phyloP scores from a whole-genome alignment of 2,329 filamentous ascomycete genomes.

The Hawksworthiomyces lignivorus region DNA sequence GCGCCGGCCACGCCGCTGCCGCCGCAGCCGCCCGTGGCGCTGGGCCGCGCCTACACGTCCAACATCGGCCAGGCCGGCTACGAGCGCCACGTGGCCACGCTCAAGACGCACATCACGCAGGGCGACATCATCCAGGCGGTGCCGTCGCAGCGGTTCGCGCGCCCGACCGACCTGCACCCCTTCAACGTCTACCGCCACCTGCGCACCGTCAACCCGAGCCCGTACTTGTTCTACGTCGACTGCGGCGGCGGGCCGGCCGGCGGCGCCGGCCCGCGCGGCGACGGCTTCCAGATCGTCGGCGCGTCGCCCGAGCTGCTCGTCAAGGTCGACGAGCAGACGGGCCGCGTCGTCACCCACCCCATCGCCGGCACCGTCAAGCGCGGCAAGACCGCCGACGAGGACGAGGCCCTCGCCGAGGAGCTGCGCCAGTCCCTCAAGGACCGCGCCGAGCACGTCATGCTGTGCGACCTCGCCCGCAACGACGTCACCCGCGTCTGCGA shows the following conservation, averaged over 20 bases:
- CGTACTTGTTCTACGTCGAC: slow-evolving; percentile 93
- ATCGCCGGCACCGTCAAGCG: slow-evolving; percentile 94
- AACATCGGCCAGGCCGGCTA: slow-evolving; percentile 89
- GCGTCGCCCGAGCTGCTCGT: slow-evolving; percentile 92
- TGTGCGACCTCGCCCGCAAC: slow-evolving; percentile 92
- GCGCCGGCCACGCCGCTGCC: slow-evolving; percentile 71
- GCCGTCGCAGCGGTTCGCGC: slow-evolving; percentile 84
- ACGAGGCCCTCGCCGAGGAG: slow-evolving; percentile 69
- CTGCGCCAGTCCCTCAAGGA: slow-evolving; percentile 80
- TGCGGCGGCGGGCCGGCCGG: slow-evolving; percentile 76
- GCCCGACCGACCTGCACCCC: slow-evolving; percentile 83
- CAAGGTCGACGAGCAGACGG: slow-evolving; percentile 78
- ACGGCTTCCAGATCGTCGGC: slow-evolving; percentile 90
- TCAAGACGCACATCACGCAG: slow-evolving; percentile 84
- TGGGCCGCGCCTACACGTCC: slow-evolving; percentile 73
- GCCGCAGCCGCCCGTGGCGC: slow-evolving; percentile 62
- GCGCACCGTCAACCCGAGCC: slow-evolving; percentile 93
- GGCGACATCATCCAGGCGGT: slow-evolving; percentile 98
- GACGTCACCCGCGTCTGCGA: slow-evolving; percentile 95
- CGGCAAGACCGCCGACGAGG: slow-evolving; percentile 72
- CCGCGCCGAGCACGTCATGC: slow-evolving; percentile 91
- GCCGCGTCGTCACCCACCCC: slow-evolving; percentile 82
- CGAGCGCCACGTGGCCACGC: slow-evolving; percentile 72
- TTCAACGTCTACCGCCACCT: slow-evolving; percentile 98
- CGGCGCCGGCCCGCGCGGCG: no score